Base-by-base conservation (phyloP, 441 rosid species). In the Gossypium gossypioides region DNA sequence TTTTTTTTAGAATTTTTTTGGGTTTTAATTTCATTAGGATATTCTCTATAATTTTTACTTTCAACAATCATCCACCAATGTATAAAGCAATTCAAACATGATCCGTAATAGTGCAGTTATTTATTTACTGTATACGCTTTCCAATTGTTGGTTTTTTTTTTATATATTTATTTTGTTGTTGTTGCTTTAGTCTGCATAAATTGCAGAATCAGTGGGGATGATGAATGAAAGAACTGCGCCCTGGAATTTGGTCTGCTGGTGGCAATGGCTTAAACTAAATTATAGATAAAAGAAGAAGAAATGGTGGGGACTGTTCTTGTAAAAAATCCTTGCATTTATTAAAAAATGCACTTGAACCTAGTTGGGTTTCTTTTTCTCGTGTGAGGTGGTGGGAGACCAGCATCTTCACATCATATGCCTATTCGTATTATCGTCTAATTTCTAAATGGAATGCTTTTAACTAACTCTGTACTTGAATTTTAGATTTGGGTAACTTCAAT, bases 41-140 rank as follows among this genome's bases (percentile, higher is more conserved):
- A 6, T 22, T 61, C 42, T 27, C 0, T 63, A 32, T 67, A 62
- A 48, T 77, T 59, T 61, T 62, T 66, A 24, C 46, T 58, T 22
- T 71, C 79, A 50, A 71, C 74, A 71, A 56, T 57, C 62, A 69
- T 58, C 61, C 58, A 68, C 73, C 76, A 73, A 18, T 81, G 89
- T 86, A 80, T 70, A 86, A 78, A 81, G 71, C 69, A 74, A 68
- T 77, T 69, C 79, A 77, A 74, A 54, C 62, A 54, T 16, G 72
- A 48, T 34, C 44, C 15, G 24, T 57, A 24, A 24, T 24, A 12
- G 32, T 57, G 61, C 61, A 57, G 61, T 57, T 57, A 71, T 71
- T 64, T 24, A 68, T 27, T 40, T 69, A 24, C 12, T 63, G 50
- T 71, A 40, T 67, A 56, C 55, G 15, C 46, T 72, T 18, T 6